Conservation (phyloP, 2,329 filamentous ascomycete species). For the Botrytis elliptica region DNA sequence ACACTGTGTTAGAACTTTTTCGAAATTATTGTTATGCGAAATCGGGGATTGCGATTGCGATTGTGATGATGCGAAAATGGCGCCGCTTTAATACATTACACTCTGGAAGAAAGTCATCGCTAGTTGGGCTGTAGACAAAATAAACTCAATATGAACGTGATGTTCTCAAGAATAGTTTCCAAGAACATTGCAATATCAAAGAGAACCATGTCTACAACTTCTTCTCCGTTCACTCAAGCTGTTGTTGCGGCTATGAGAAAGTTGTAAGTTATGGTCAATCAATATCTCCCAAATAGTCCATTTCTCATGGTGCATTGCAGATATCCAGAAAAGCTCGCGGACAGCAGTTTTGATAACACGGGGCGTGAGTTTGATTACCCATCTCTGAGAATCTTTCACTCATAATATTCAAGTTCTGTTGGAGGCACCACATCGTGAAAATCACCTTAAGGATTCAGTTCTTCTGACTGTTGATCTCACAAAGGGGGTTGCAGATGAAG, state of each 20-base stretch:
- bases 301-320: constrained; percentile 45
- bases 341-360: constrained; percentile 95
- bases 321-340: constrained; percentile 86
- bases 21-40: constrained; percentile 10
- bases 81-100: constrained; percentile 20
- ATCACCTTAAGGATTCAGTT: constrained; percentile 62
- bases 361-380: constrained; percentile 51
- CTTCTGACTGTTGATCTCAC: constrained; percentile 91
- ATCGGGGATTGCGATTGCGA: constrained; percentile 1
- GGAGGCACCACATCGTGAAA: constrained; percentile 63
- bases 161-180: constrained; percentile 28
- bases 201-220: constrained; percentile 31
- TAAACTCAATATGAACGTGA: constrained; percentile 22
- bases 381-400: constrained; percentile 9
- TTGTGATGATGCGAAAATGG: constrained; percentile 15
- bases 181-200: constrained; percentile 23
- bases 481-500: constrained; percentile 83
- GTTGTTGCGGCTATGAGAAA: constrained; percentile 78
- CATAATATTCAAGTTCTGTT: constrained; percentile 55
- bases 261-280: constrained; percentile 56
- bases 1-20: constrained; percentile 1
- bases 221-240: constrained; percentile 54
- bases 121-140: constrained; percentile 9
- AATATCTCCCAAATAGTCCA: background rate
- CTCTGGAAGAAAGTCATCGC: constrained; percentile 2